Evolutionary conservation across 176 grass and related monocot species (phyloP), one percentile per base, ranked within the genome.

Genomic region (Carex parvula): DNA sequence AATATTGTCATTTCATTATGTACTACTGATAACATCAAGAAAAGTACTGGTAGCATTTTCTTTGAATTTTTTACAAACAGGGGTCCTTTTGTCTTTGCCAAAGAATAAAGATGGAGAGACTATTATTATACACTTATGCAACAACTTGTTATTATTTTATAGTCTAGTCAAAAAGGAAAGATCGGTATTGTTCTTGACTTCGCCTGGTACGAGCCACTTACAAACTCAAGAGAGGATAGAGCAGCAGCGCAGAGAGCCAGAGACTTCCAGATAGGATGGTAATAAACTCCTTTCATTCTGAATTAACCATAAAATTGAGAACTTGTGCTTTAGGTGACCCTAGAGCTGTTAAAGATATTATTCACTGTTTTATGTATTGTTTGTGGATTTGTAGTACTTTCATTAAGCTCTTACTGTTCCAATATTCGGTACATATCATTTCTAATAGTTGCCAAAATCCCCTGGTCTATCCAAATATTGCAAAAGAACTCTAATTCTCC

Each of bases 191-290:
- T 91, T 79, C 54, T 97, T 37, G 91, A 90, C 82, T 94, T 91
- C 15, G 84, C 76, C 24, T 97, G 91, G 88, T 92, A 91, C 16
- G 86, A 97, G 79, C 56, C 90, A 83, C 87, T 90, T 72, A 89
- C 90, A 22, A 80, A 94, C 69, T 92, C 90, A 83, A 58, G 55
- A 57, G 90, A 87, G 37, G 94, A 97, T 69, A 79, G 84, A 85
- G 94, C 79, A 85, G 92, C 94, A 2, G 92, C 88, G 61, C 88
- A 94, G 86, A 97, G 94, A 97, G 88, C 92, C 58, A 94, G 94
- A 60, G 94, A 97, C 85, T 94, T 94, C 79, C 90, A 94, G 61
- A n/a, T 97, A 83, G 94, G 94, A 84, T 97, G 94, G 94, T 94
- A 88, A 88, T 33, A 55, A 81, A 18, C 12, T 83, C 33, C 86